Evolutionary conservation across 2,329 filamentous ascomycete species (phyloP), one percentile per base, ranked within the genome.

Genomic region (Cercospora beticola): DNA sequence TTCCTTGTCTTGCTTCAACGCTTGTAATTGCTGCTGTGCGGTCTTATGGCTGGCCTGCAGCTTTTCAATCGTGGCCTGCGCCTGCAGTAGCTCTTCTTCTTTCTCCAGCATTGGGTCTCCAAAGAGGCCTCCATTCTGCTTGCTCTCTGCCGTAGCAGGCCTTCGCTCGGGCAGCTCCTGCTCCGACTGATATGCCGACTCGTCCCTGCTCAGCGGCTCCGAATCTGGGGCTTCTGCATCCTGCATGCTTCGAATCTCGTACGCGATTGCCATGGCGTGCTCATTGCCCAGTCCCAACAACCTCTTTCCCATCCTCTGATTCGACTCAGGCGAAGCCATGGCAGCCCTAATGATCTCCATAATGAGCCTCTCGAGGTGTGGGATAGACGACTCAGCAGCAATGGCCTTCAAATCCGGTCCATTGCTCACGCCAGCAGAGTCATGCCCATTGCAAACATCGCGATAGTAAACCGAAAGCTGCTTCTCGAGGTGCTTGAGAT

Each of bases 401-500:
- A 84, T 82, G 4, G 82, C 82, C 74, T 85, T 83, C 26, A 85
- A 77, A 68, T 85, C 83, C 18, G 83, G 82, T 7, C 66, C 79
- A 75, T 76, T 81, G 76, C 73, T 78, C 72, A 70, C 64, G 18
- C 62, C 69, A 3, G 68, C 73, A 77, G 79, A 68, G 74, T 79
- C 62, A 76, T 69, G 79, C 75, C 75, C 67, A 80, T 78, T 76
- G 72, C 78, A 79, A 8, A 79, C 80, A 67, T 85, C 83, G 18
- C 83, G 79, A 64, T 85, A 82, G 75, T 84, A 85, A 28, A 82
- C 80, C 28, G 82, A 81, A 64, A 84, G 79, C 72, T 81, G 78
- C 49, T 82, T 81, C 73, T 84, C 82, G 71, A 85, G 80, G 70
- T 84, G 81, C 75, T 85, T 85, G 67, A 85, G 78, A 71, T 85